Evolutionary conservation across 1,284 basidiomycete species (phyloP).

Genomic region (Naganishia liquefaciens): DNA sequence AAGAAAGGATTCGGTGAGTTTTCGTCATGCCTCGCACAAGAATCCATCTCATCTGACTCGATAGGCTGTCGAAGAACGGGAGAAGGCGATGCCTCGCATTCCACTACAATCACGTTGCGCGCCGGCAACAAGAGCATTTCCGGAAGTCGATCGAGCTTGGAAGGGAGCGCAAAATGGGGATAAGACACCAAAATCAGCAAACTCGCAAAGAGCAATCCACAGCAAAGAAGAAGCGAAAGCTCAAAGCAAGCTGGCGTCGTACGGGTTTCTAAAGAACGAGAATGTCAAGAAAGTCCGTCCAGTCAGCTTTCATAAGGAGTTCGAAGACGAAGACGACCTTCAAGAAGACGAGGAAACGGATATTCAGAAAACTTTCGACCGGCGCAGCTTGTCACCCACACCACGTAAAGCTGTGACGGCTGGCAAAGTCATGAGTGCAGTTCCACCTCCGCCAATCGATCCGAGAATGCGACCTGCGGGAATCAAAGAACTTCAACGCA

Average conservation of each 20-base stretch:
- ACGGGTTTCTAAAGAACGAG: conserved; percentile 21
- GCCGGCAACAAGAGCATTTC: background rate
- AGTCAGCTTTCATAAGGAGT: conserved; percentile 1
- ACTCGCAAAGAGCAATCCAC: background rate
- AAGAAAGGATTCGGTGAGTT: conserved; percentile 10
- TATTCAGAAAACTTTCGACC: background rate
- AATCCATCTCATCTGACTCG: background rate
- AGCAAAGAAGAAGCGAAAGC: conserved; percentile 12
- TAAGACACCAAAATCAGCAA: background rate
- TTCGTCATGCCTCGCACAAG: background rate
- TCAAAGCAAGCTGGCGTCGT: conserved; percentile 12
- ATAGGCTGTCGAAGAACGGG: conserved; percentile 6
- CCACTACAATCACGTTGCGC: background rate
- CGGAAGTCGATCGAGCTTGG: conserved; percentile 17
- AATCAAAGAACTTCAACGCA: conserved; percentile 10
- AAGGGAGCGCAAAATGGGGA: background rate
- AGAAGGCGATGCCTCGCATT: conserved; percentile 7
- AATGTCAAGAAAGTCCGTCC: conserved; percentile 8
- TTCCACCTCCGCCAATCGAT: conserved; percentile 23
- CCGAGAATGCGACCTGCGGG: conserved; percentile 21
- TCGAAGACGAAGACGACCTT: conserved; percentile 20
- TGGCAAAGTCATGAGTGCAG: background rate
- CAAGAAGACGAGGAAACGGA: background rate
- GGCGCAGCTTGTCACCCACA: conserved; percentile 6
- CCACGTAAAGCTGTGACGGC: conserved; percentile 4